Base-by-base conservation (phyloP, 331 rosid species). In the Telfairia occidentalis region DNA sequence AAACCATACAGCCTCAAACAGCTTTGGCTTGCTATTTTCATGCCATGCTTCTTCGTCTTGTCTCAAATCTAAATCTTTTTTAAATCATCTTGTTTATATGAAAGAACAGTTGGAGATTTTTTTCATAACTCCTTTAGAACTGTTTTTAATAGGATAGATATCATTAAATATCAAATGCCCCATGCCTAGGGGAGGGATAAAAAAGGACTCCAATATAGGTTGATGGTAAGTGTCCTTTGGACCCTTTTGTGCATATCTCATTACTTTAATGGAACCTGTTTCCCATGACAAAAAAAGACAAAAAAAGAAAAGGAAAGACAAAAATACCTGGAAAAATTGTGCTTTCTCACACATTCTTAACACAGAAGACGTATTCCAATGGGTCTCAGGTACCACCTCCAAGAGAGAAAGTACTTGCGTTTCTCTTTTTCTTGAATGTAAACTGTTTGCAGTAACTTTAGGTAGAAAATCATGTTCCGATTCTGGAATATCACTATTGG, bases 341-440 rank as follows among this genome's bases (percentile, higher is more conserved):
- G 88, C 96, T 78, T 81, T 85, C 87, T 90, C 96, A 78, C 97
- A 90, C 53, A 91, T 84, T 40, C 77, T 88, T 78, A 95, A 82
- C 77, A 90, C 88, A 84, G 80, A 76, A 69, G 98, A 89, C 1
- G 86, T 76, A 78, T 88, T 87, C 98, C 98, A 91, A 67, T 95
- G 92, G 43, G 85, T 84, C 82, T 86, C 85, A 0, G 97, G 96
- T 79, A 88, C 86, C 84, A 84, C 89, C 81, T 82, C 89, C 74
- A 95, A 79, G 84, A 95, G 92, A 70, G 93, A 89, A 80, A 91
- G 93, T 70, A 92, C 97, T 83, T 87, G 96, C 84, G 85, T 95
- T 82, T 95, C 98, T 76, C 96, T 85, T 77, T 46, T 81, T 82
- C 83, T 86, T 21, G 91, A 87, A 77, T 81, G 83, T 65, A 81